Base-by-base conservation (phyloP, 495 filamentous ascomycete genomes). In the Penicillium steckii region DNA sequence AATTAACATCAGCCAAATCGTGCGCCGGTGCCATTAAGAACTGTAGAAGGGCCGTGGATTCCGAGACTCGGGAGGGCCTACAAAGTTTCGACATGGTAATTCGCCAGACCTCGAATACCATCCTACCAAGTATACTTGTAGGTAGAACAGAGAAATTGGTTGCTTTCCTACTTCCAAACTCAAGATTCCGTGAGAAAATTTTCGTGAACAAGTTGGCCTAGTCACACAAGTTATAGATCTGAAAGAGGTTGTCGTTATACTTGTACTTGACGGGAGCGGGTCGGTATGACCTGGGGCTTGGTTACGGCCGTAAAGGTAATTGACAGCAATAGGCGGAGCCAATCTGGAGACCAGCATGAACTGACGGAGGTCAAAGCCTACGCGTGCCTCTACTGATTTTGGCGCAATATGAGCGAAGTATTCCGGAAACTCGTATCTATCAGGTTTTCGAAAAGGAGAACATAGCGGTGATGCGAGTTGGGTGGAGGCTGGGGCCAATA, bases 371-470 rank as follows among this genome's bases (percentile, higher is more conserved):
- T 75, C 63, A 38, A 73, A 76, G 17, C 67, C 67, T 3, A 57
- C 48, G 19, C 73, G 55, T 2, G 60, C 67, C 0, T 61, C 48
- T 12, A 50, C 24, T 0, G 57, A 62, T 12, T 42, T 45, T 1
- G 69, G 62, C 8, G 65, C 55, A 4, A 71, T 64, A 35, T 69
- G 50, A 8, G 38, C 35, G 37, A 73, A 74, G 46, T 64, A 65
- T 0, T 35, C 23, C 0, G 67, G 70, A 25, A 74, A 63, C 2
- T 25, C 12, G 48, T 74, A 76, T 22, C 23, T 0, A 25, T 18
- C 2, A 60, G 57, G 44, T 78, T 72, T 22, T 46, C 38, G 53
- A 68, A 76, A 0, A 76, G 48, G 35, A 64, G 68, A 1, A 74
- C 62, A 52, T 77, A 77, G 27, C 67, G 62, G 43, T 75, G 71